Percentiles rank a stretch among this genome's conserved stretches.
Conservation (phyloP, 495 filamentous ascomycete species). For the Podospora pseudocomata region DNA sequence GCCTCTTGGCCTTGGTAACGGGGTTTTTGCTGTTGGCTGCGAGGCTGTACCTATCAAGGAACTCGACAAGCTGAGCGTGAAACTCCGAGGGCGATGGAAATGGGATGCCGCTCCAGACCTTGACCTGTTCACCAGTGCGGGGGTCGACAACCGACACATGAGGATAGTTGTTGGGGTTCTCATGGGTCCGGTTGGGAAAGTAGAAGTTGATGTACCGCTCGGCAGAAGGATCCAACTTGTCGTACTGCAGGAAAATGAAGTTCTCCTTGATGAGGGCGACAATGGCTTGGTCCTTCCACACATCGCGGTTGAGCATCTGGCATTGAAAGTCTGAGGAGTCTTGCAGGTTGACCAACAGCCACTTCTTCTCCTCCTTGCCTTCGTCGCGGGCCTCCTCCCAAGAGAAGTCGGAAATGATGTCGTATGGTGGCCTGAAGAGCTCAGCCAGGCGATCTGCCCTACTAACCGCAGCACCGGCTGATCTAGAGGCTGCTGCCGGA, state of each 20-base stretch:
- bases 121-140: slow-evolving; percentile 93
- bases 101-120: slow-evolving; percentile 85
- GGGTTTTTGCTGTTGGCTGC: slow-evolving; percentile 86
- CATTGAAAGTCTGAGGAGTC: slow-evolving; percentile 89
- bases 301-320: slow-evolving; percentile 85
- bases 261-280: slow-evolving; percentile 79
- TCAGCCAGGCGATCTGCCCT: slow-evolving; percentile 65
- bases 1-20: slow-evolving; percentile 74
- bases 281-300: slow-evolving; percentile 84
- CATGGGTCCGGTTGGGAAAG: slow-evolving; percentile 66
- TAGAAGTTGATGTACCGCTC: slow-evolving; percentile 85
- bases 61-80: slow-evolving; percentile 86
- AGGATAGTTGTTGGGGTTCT: slow-evolving; percentile 74
- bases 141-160: slow-evolving; percentile 96
- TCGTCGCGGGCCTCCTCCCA: slow-evolving; percentile 80
- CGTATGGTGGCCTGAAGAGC: slow-evolving; percentile 85
- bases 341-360: slow-evolving; percentile 93
- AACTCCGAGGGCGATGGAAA: slow-evolving; percentile 76
- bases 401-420: slow-evolving; percentile 68
- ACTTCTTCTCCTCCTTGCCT: slow-evolving; percentile 82
- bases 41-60: slow-evolving; percentile 91
- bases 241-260: slow-evolving; percentile 92
- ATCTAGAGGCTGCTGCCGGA: slow-evolving; percentile 2
- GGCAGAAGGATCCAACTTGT: slow-evolving; percentile 72
- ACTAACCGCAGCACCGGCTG: slow-evolving; percentile 15